A percentile compares a stretch with the other conserved stretches of the same genome.
Evolutionary conservation across 2,329 filamentous ascomycete species (phyloP).

Genomic region (Seiridium cupressi): DNA sequence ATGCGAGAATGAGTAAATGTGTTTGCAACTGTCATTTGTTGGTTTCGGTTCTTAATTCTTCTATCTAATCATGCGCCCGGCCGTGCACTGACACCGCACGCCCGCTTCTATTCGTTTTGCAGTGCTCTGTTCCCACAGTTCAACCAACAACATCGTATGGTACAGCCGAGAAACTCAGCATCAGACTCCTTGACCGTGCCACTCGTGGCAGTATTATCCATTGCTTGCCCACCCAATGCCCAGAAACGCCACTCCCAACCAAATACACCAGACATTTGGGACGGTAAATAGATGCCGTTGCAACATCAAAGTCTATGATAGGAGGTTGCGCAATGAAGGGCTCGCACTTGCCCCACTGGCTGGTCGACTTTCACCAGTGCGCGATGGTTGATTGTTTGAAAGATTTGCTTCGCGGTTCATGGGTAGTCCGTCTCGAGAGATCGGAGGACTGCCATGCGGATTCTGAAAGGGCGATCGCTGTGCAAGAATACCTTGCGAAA

Average conservation of each 20-base stretch:
- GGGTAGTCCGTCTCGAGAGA: conserved; percentile 36
- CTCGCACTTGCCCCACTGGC: conserved; percentile 72
- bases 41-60: not conserved
- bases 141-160: not conserved
- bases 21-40: too few relatives aligned
- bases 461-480: conserved; percentile 41
- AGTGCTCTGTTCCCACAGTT: not conserved
- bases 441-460: conserved; percentile 44
- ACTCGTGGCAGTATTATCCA: not conserved
- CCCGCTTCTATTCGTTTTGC: not conserved
- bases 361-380: conserved; percentile 32
- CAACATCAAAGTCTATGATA: conserved; percentile 47
- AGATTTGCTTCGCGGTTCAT: conserved; percentile 28
- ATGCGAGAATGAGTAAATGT: too few relatives aligned
- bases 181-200: not conserved
- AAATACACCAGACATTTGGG: not conserved
- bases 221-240: not conserved
- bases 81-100: not conserved
- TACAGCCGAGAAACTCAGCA: not conserved
- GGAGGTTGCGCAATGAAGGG: conserved; percentile 71
- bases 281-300: too few relatives aligned
- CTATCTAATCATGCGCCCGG: not conserved
- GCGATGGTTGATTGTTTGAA: conserved; percentile 27
- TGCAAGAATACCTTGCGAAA: conserved; percentile 41
- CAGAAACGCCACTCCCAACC: not conserved